phyloP scores from a whole-genome alignment of 2,329 filamentous ascomycete genomes.

The Trichothecium roseum region DNA sequence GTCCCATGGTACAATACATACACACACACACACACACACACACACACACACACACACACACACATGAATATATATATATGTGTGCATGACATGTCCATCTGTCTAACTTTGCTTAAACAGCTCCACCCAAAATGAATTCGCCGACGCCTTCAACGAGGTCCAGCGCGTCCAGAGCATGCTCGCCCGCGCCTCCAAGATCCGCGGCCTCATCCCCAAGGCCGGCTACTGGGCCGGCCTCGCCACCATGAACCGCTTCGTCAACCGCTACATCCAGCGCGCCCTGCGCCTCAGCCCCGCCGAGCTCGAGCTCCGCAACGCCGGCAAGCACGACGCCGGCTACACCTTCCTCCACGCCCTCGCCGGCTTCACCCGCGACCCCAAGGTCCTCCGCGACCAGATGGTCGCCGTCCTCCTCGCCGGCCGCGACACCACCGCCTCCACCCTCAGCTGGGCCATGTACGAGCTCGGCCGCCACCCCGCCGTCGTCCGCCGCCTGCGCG shows the following conservation, averaged over 20 bases:
- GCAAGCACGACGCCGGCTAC: constrained; percentile 61
- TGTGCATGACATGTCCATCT: not conserved
- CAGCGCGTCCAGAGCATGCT: constrained; percentile 64
- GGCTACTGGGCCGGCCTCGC: constrained; percentile 55
- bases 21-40: too few species aligned
- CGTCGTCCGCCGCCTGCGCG: constrained; percentile 56
- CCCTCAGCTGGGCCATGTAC: constrained; percentile 73
- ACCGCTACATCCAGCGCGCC: constrained; percentile 65
- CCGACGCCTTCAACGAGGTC: constrained; percentile 71
- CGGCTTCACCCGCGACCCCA: constrained; percentile 61
- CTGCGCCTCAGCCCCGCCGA: constrained; percentile 61
- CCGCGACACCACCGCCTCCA: constrained; percentile 76
- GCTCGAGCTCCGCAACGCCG: constrained; percentile 54
- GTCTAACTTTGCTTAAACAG: constrained; percentile 16
- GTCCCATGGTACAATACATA: too few species aligned
- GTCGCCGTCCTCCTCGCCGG: constrained; percentile 75
- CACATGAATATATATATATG: too few species aligned
- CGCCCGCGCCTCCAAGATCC: constrained; percentile 53
- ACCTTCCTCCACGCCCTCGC: constrained; percentile 84
- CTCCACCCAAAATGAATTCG: constrained; percentile 56
- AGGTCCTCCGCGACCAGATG: constrained; percentile 73
- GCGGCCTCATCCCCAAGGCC: constrained; percentile 49
- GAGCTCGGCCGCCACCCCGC: constrained; percentile 64
- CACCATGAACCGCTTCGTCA: constrained; percentile 65
- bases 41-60: too few species aligned